Percentiles rank a stretch among this genome's conserved stretches.
phyloP scores from a whole-genome alignment of 768 basidiomycete genomes.

The Tylopilus balloui region DNA sequence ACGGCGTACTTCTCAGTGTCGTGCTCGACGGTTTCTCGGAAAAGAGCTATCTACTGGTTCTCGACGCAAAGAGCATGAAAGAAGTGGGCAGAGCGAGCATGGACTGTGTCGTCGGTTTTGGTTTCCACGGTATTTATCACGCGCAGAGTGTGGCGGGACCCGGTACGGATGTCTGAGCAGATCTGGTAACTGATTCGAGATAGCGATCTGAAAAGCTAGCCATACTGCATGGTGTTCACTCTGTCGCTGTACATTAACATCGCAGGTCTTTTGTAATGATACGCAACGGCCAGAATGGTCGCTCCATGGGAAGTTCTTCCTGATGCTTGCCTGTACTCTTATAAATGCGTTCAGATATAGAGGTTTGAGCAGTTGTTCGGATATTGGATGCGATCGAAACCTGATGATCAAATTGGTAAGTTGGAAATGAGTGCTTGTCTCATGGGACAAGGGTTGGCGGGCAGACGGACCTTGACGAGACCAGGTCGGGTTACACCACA shows the following conservation, averaged over 20 bases:
- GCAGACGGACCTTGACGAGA: neutral
- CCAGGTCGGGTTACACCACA: neutral
- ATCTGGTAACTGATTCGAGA: neutral
- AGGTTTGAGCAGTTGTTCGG: no score
- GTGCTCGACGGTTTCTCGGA: conserved; percentile 31
- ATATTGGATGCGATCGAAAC: no score
- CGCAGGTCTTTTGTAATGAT: neutral
- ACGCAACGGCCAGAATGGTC: neutral
- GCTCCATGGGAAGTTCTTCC: no score
- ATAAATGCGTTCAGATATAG: no score
- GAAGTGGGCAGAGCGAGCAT: conserved; percentile 37
- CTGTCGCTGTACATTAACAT: conserved; percentile 1
- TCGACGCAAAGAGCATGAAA: conserved; percentile 34
- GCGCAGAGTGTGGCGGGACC: conserved; percentile 7
- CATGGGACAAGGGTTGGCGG: neutral
- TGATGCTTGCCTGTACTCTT: no score
- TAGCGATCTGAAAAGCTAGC: no score
- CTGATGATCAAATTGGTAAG: no score
- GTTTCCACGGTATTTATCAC: conserved; percentile 34
- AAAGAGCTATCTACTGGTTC: conserved; percentile 34
- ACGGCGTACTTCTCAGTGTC: conserved; percentile 36
- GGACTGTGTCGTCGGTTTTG: conserved; percentile 30
- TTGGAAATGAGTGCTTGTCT: no score
- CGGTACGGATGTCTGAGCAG: conserved; percentile 20
- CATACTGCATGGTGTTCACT: neutral